Evolutionary conservation across 192 early-diverging fungal genomes (phyloP), one percentile per base, ranked within the genome.

Genomic region (Coemansia sp.): DNA sequence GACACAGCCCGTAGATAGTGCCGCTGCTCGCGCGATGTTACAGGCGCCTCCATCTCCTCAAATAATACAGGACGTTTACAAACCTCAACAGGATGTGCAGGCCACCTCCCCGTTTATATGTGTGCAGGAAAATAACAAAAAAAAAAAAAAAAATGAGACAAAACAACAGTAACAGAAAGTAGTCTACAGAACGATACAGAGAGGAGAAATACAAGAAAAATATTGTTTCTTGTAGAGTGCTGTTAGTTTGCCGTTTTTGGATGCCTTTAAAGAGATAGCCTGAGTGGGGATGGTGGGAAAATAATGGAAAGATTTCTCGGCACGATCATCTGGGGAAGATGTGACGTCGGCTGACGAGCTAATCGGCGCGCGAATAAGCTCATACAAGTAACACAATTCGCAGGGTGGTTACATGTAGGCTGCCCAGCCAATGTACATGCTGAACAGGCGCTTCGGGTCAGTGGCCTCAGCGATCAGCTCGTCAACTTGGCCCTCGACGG

Each of bases 381-480:
- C 17, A 17, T 46, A 17, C 39, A 46, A 14, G 39, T 4, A 14
- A 17, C 39, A 46, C 39, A 14, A 17, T 46, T 56, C 22, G 39
- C 19, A 25, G 8, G 17, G 4, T 10, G 22, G 6, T 54, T 63
- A 86, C 66, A 86, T 71, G 52, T 76, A 85, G 0, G 84, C 71
- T 0, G 79, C 78, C 86, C 84, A 85, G 22, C 95, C 95, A 59
- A 93, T 87, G 63, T 94, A 98, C 96, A 98, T 98, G 23, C 82
- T 76, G 27, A 87, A 79, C 56, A 97, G 73, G 36, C 89, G 89
- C 60, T 84, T 78, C 0, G 84, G 74, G 51, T 82, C 75, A 1
- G 92, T 92, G 1, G 95, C 95, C 46, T 86, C 74, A 31, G 84
- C 72, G 42, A 97, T 94, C 56, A 95, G 78, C 57, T 91, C 86